Conservation (phyloP, 2,329 filamentous ascomycete genomes). For the Aspergillus cejpii region DNA sequence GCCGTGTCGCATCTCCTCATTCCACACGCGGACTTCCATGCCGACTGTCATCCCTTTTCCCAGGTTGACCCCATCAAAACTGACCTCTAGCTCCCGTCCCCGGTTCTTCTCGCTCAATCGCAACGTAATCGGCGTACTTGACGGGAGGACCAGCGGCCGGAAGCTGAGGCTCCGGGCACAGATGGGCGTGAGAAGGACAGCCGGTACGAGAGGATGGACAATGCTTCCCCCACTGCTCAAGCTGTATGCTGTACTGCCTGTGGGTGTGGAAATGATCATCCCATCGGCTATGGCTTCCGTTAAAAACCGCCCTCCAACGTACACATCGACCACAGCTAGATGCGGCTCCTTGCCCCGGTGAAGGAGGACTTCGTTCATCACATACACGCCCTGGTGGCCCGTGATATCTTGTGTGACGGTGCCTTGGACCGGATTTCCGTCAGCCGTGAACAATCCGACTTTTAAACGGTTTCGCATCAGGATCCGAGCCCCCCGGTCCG, state of each 20-base stretch:
- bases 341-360: conserved; percentile 87
- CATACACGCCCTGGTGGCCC: conserved; percentile 50
- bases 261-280: conserved; percentile 88
- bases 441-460: conserved; percentile 71
- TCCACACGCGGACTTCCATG: conserved; percentile 81
- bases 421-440: conserved; percentile 48
- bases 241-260: conserved; percentile 90
- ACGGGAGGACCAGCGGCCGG: conserved; percentile 78
- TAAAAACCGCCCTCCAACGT: conserved; percentile 77
- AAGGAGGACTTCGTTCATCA: conserved; percentile 92
- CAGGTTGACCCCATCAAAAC: conserved; percentile 65
- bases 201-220: conserved; percentile 84
- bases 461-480: conserved; percentile 80
- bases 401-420: conserved; percentile 22
- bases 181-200: conserved; percentile 85
- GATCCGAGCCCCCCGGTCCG: conserved; percentile 66
- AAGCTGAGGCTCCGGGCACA: conserved; percentile 89
- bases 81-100: conserved; percentile 68
- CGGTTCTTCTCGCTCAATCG: conserved; percentile 74
- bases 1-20: conserved; percentile 62
- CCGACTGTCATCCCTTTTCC: conserved; percentile 63
- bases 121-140: conserved; percentile 75
- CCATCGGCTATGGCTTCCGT: conserved; percentile 94
- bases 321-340: conserved; percentile 85
- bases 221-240: conserved; percentile 90